Evolutionary conservation across 2,329 filamentous ascomycete species (phyloP), one percentile per base, ranked within the genome.

Genomic region (Epichloe hybrida): DNA sequence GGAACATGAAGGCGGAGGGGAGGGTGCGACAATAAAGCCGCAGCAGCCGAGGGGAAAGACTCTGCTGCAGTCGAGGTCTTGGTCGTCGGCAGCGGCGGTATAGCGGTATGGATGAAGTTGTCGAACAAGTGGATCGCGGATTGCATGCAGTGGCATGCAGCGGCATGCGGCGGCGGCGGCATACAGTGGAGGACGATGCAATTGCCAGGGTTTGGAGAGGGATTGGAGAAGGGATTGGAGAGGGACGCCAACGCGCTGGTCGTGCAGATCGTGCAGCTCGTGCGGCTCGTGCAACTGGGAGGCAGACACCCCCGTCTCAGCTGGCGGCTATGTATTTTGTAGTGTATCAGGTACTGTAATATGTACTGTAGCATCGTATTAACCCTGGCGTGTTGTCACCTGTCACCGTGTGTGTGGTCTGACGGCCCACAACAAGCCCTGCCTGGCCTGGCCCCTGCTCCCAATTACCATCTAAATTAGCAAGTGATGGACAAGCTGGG

Each of bases 171-270:
- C 17, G 17, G 17, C 17, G 2, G 17, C 17, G 17, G 17, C 17
- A 17, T 50, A 4, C 17, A 52, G 58, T 56, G 57, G 55, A 51
- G 35, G 56, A 49, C 34, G 52, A 45, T 51, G 58, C 54, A 54
- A 58, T 13, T 21, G 44, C 58, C 56, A 66, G 62, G 57, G 60
- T 61, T 53, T 62, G 61, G 50, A 66, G 63, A 52, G 61, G 57
- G 48, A 65, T 17, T 17, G 17, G 17, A 17, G 17, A 17, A 52
- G 61, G 57, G 48, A 65, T 17, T 17, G 17, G 17, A 17, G 17
- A 17, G 17, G 17, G 17, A 17, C 62, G 55, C 58, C 60, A 8
- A 27, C 23, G 23, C 23, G 23, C 23, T 27, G 23, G 23, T 27
- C 23, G 23, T 27, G 23, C 27, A 0, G 7, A 17, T 17, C 17